phyloP scores from a whole-genome alignment of 139 green algal genomes.

The Diplosphaera chodatii region DNA sequence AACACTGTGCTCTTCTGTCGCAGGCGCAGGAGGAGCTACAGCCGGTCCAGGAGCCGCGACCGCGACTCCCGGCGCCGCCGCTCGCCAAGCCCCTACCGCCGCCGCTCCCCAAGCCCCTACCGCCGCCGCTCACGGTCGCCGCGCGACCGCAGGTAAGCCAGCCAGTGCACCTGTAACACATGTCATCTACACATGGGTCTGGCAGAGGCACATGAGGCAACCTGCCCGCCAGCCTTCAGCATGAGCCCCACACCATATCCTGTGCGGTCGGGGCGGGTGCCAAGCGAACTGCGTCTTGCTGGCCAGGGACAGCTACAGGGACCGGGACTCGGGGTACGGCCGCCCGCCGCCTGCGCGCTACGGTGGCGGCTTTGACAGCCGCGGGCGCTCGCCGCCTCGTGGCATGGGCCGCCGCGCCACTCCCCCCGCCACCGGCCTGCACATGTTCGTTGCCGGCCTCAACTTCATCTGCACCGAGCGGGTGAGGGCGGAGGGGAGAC shows the following conservation, averaged over 20 bases:
- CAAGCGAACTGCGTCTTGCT: no score
- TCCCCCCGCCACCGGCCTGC: conserved; percentile 23
- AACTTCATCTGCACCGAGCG: conserved; percentile 48
- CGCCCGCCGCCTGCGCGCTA: background rate
- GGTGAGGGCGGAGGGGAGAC: conserved; percentile 15
- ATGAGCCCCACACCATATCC: no score
- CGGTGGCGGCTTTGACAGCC: background rate
- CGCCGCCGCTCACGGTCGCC: conserved; percentile 3
- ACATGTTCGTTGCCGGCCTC: conserved; percentile 52
- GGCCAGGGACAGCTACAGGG: no score
- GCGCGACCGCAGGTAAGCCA: no score
- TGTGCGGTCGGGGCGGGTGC: no score
- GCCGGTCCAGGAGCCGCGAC: background rate
- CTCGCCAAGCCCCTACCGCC: background rate
- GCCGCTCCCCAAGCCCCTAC: no score
- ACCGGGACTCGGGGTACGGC: background rate
- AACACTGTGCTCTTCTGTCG: no score
- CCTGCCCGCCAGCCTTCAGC: no score
- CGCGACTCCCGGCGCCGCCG: background rate
- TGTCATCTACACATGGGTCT: no score
- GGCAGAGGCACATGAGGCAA: no score
- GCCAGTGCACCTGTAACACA: no score
- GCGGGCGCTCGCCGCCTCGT: background rate
- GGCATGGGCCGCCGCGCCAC: conserved; percentile 6
- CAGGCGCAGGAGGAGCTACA: no score